phyloP scores from a whole-genome alignment of 2,329 filamentous ascomycete genomes.

The Xylaria sp. region DNA sequence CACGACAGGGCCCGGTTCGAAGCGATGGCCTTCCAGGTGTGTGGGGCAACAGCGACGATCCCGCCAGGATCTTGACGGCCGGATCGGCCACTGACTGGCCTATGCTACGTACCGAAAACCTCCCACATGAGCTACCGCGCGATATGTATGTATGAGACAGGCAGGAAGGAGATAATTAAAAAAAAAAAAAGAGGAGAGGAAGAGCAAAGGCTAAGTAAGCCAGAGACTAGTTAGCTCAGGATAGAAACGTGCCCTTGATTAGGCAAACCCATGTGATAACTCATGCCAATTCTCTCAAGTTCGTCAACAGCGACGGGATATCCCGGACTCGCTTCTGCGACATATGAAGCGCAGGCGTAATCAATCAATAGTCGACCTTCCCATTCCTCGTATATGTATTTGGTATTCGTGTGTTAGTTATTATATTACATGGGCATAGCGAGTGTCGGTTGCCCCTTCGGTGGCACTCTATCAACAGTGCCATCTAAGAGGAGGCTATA shows the following conservation, averaged over 20 bases:
- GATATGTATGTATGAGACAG: conserved; percentile 1
- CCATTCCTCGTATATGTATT: conserved; percentile 9
- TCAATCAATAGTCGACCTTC: neutral
- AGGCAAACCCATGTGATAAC: conserved; percentile 11
- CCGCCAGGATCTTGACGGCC: neutral
- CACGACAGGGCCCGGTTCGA: conserved; percentile 26
- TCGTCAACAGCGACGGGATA: too few relatives aligned
- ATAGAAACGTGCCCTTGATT: neutral
- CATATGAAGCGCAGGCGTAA: neutral
- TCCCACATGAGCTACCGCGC: conserved; percentile 9
- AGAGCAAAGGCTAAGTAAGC: neutral
- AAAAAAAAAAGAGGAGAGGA: neutral
- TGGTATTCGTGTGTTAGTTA: conserved; percentile 30
- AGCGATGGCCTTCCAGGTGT: conserved; percentile 29
- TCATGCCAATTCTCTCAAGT: conserved; percentile 2
- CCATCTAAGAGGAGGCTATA: neutral
- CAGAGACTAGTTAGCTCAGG: too few relatives aligned
- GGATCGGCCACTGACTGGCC: conserved; percentile 8
- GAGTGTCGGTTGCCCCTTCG: conserved; percentile 32
- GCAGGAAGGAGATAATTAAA: neutral
- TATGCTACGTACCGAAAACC: conserved; percentile 1
- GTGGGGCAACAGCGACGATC: conserved; percentile 26
- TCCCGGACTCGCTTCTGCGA: too few relatives aligned
- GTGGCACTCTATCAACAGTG: conserved; percentile 8
- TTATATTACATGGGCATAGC: conserved; percentile 41